Evolutionary conservation across 2,329 filamentous ascomycete species (phyloP).

Genomic region (Emergomyces africanus): DNA sequence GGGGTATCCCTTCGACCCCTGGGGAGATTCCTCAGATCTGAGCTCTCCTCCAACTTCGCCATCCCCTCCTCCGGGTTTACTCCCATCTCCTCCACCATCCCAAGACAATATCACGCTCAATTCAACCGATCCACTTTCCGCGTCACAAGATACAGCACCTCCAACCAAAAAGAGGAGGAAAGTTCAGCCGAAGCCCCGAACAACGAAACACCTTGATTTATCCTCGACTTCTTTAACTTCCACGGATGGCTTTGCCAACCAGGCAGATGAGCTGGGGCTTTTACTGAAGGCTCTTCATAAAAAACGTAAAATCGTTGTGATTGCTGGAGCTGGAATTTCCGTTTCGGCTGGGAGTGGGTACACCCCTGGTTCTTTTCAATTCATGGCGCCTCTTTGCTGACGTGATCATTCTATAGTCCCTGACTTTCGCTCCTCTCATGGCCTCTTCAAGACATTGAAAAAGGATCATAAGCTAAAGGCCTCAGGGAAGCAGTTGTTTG

Average conservation of each 20-base stretch:
- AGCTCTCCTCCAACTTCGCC: constrained; percentile 31
- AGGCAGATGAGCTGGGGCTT: constrained; percentile 52
- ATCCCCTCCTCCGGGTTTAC: constrained; percentile 24
- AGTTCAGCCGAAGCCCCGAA: constrained; percentile 53
- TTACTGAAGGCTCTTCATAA: constrained; percentile 65
- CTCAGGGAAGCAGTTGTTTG: constrained; percentile 91
- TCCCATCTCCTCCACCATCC: constrained; percentile 32
- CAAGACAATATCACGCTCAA: constrained; percentile 20
- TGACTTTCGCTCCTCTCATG: constrained; percentile 85
- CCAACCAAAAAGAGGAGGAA: constrained; percentile 66
- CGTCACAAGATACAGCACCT: constrained; percentile 47
- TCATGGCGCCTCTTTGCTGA: constrained; percentile 9
- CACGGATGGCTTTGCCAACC: constrained; percentile 28
- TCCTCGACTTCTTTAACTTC: constrained; percentile 15
- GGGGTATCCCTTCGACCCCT: constrained; percentile 7
- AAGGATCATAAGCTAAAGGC: constrained; percentile 82
- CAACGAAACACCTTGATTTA: constrained; percentile 71
- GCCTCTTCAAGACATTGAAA: constrained; percentile 75
- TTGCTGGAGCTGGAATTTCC: constrained; percentile 93
- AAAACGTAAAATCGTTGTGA: constrained; percentile 92
- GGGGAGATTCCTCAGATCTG: constrained; percentile 28
- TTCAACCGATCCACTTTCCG: constrained; percentile 23
- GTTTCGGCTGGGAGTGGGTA: constrained; percentile 80
- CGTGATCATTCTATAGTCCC: constrained; percentile 47
- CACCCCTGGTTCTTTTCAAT: constrained; percentile 9